Conservation (phyloP, 148 eudicot genomes). For the Salicornia ramosissima region DNA sequence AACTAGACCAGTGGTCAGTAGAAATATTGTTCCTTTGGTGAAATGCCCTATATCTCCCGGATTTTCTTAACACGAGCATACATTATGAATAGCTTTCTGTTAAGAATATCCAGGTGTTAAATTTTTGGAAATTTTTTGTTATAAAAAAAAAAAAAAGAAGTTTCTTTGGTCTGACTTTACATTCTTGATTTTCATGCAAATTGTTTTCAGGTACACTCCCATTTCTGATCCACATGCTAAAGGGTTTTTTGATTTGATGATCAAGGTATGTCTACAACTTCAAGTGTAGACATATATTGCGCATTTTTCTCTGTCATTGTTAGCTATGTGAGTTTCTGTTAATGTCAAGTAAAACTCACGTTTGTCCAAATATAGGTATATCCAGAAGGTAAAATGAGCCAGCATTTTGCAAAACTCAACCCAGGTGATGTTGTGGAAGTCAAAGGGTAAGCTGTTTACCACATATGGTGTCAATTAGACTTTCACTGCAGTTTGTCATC, state of each 20-base stretch:
- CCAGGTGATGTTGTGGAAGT: slow-evolving; percentile 96
- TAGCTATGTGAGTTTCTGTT: background rate
- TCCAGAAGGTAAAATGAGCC: slow-evolving; percentile 99
- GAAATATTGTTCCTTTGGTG: background rate
- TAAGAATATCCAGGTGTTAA: background rate
- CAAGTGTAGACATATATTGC: background rate
- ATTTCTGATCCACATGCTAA: slow-evolving; percentile 87
- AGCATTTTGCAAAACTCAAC: slow-evolving; percentile 84
- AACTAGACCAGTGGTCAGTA: background rate
- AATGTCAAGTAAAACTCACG: background rate
- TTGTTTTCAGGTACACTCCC: slow-evolving; percentile 74
- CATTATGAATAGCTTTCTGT: background rate
- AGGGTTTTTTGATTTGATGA: slow-evolving; percentile 90
- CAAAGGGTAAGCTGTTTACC: slow-evolving; percentile 59
- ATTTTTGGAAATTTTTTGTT: too few relatives aligned
- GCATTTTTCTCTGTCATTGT: background rate
- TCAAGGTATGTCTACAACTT: slow-evolving; percentile 52
- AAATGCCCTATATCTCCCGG: background rate
- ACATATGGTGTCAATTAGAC: background rate
- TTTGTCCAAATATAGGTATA: slow-evolving; percentile 49
- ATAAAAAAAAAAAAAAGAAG: too few relatives aligned
- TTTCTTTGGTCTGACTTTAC: background rate
- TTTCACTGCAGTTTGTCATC: background rate
- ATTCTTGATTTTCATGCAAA: slow-evolving; percentile 16
- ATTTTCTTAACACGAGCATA: background rate